Conservation (phyloP, 306 rosid genomes). For the Quercus aquifolioides region DNA sequence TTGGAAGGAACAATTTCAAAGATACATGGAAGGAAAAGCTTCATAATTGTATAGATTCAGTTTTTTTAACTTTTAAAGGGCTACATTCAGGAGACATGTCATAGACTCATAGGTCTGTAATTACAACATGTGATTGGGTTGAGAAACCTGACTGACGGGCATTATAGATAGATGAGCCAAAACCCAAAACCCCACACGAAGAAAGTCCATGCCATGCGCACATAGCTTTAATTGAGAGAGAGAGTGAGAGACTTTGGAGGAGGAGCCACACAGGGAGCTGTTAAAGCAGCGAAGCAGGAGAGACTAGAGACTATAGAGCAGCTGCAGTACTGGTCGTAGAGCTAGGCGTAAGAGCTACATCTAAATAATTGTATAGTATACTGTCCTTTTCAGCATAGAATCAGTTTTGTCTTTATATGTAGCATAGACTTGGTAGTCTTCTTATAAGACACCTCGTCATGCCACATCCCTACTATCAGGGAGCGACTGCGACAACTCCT, state of each 20-base stretch:
- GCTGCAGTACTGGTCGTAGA: background rate
- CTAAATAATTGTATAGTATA: slow-evolving; percentile 2
- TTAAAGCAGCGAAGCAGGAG: slow-evolving; percentile 11
- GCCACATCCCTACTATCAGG: background rate
- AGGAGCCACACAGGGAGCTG: background rate
- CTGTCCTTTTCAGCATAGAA: background rate
- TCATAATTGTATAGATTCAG: no score
- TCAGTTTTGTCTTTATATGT: background rate
- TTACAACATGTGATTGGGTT: background rate
- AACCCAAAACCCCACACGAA: background rate
- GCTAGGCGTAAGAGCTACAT: background rate
- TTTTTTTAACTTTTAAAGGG: background rate
- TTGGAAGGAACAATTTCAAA: no score
- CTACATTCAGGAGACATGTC: background rate
- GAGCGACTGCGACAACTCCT: background rate
- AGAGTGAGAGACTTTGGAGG: slow-evolving; percentile 5
- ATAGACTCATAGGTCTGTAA: background rate
- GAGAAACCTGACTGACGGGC: background rate
- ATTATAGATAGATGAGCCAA: background rate
- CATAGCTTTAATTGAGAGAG: background rate
- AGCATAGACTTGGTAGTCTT: no score
- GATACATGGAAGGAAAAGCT: background rate
- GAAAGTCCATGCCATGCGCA: slow-evolving; percentile 1
- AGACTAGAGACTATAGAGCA: slow-evolving; percentile 35
- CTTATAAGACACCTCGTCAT: background rate